phyloP scores from a whole-genome alignment of 805 yeast genomes.

The Pichia kluyveri region DNA sequence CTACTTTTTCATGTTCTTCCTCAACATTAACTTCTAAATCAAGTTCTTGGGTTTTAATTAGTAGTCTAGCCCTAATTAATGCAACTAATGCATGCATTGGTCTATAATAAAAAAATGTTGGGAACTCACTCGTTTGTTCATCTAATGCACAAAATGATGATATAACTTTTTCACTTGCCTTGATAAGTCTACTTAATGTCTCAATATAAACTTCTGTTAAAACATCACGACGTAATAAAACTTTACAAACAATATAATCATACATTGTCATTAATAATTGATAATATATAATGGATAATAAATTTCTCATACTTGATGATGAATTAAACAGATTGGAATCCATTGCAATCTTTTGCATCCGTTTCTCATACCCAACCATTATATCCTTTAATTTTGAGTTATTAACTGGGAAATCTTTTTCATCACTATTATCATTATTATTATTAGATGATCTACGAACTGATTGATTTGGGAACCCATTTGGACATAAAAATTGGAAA shows the following conservation, averaged over 20 bases:
- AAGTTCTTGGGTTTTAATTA: slow-evolving; percentile 34
- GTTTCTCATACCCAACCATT: slow-evolving; percentile 32
- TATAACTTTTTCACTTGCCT: slow-evolving; percentile 37
- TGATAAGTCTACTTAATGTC: slow-evolving; percentile 33
- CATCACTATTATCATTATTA: neutral
- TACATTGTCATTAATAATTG: slow-evolving; percentile 43
- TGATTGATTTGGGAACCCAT: slow-evolving; percentile 9
- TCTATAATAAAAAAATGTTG: slow-evolving; percentile 44
- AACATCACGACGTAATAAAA: slow-evolving; percentile 22
- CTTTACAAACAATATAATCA: slow-evolving; percentile 41
- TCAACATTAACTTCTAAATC: slow-evolving; percentile 27
- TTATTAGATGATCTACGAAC: neutral
- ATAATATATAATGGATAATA: slow-evolving; percentile 38
- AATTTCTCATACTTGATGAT: slow-evolving; percentile 28
- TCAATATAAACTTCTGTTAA: slow-evolving; percentile 28
- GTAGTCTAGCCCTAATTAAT: slow-evolving; percentile 35
- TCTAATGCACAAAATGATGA: slow-evolving; percentile 35
- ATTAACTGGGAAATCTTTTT: neutral
- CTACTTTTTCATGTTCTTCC: slow-evolving; percentile 22
- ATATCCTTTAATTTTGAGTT: slow-evolving; percentile 18
- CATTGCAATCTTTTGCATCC: slow-evolving; percentile 30
- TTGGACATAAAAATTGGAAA: slow-evolving; percentile 31
- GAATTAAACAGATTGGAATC: slow-evolving; percentile 31
- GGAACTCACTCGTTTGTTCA: slow-evolving; percentile 32
- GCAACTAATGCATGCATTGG: slow-evolving; percentile 45